phyloP scores from a whole-genome alignment of 805 yeast species.

The Jamesozyma hellenica region DNA sequence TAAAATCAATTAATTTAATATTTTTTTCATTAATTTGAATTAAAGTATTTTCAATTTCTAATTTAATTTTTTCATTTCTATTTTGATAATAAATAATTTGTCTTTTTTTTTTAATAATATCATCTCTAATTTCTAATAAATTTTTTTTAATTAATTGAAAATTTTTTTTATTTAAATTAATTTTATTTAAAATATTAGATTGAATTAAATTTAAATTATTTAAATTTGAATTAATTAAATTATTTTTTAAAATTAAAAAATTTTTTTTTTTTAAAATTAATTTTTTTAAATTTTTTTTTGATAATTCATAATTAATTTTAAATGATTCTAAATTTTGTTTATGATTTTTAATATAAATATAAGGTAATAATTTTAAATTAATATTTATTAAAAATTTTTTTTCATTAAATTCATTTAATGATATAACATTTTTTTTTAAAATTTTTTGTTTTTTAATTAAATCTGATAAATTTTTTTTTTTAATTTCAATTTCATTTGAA shows the following conservation, averaged over 20 bases:
- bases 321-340: constrained; percentile 22
- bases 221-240: constrained; percentile 11
- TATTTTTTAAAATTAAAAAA: background rate
- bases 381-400: constrained; percentile 38
- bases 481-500: constrained; percentile 31
- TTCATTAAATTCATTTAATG: constrained; percentile 36
- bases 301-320: constrained; percentile 22
- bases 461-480: constrained; percentile 24
- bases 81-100: constrained; percentile 16
- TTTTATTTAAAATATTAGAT: constrained; percentile 2
- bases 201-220: constrained; percentile 7
- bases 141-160: constrained; percentile 4
- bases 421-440: constrained; percentile 40
- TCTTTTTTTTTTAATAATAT: constrained; percentile 10
- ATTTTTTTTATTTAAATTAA: background rate
- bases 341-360: constrained; percentile 38
- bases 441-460: constrained; percentile 30
- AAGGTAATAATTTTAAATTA: constrained; percentile 40
- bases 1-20: constrained; percentile 6
- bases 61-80: constrained; percentile 14
- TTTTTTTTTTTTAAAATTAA: constrained; percentile 21
- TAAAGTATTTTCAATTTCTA: constrained; percentile 8
- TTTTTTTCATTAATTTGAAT: constrained; percentile 7
- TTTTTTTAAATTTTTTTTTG: constrained; percentile 21
- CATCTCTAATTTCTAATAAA: constrained; percentile 12